Evolutionary conservation across 768 basidiomycete genomes (phyloP), one percentile per base, ranked within the genome.

Genomic region (Lactifluus hygrophoroides): DNA sequence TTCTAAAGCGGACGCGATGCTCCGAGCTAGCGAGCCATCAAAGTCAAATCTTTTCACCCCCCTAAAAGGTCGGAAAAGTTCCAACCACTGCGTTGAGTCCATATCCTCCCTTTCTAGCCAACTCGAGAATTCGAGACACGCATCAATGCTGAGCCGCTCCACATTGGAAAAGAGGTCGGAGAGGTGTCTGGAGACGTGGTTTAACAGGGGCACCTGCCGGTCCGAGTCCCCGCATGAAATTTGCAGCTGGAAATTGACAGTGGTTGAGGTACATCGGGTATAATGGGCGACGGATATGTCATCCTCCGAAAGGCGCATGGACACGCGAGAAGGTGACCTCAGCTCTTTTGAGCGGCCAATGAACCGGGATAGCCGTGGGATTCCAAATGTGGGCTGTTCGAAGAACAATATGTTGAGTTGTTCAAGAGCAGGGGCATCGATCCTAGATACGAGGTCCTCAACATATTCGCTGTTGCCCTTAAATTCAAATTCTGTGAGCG

Each of bases 1-100:
- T 35, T 46, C 42, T 14, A 60, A 32, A 19, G 58, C 35, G 8
- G 53, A 51, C 35, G 43, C 53, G 30, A 60, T 32, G 23, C 32
- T 46, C 5, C 43, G 16, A 7, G 51, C 42, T 28, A 56, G 19
- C 27, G 34, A 43, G 3, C 58, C 45, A 1, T 48, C 30, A 14
- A 56, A 42, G 19, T 59, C 58, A 13, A 49, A 37, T 11, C 14
- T 49, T 30, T 42, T 34, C 38, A 49, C 46, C 5, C 27, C 47
- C 3, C 30, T 21, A n/a, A 49, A 49, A 21, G 28, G 37, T 11
- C 47, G 38, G 9, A 56, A 43, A 30, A 49, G 5, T 14, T 56
- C 54, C 35, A 56, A 16, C 55, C 55, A 49, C 19, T 49, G 47
- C 2, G 23, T 7, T 14, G 46, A 3, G 25, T 48, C 54, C 35